phyloP scores from a whole-genome alignment of 805 yeast species.

The Pichia deserticola region DNA sequence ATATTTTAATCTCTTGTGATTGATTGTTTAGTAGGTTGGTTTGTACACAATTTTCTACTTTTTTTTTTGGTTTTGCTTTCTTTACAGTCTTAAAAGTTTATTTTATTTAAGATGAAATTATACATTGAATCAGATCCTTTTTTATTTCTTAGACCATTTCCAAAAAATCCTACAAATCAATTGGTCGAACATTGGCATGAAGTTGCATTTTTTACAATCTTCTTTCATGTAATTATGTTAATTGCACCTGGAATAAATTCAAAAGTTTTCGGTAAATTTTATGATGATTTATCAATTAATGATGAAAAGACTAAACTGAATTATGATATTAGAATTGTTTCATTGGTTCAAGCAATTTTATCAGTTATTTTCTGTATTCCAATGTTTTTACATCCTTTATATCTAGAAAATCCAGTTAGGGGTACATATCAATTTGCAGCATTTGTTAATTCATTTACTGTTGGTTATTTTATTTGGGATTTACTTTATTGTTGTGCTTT shows the following conservation, averaged over 20 bases:
- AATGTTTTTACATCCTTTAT: constrained; percentile 49
- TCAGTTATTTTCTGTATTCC: constrained; percentile 58
- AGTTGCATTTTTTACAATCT: constrained; percentile 46
- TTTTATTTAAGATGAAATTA: constrained; percentile 11
- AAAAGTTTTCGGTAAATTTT: constrained; percentile 43
- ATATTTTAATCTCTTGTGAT: too few species aligned
- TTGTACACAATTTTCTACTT: too few species aligned
- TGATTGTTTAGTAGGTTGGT: too few species aligned
- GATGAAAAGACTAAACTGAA: constrained; percentile 47
- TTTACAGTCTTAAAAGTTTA: too few species aligned
- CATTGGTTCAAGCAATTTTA: constrained; percentile 73
- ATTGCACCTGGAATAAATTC: constrained; percentile 47
- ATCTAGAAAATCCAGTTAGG: constrained; percentile 44
- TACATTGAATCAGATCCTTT: constrained; percentile 35
- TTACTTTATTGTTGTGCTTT: constrained; percentile 52
- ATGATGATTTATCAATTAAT: constrained; percentile 30
- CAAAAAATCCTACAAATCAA: constrained; percentile 35
- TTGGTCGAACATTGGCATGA: constrained; percentile 69
- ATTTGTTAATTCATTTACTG: constrained; percentile 60
- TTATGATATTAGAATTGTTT: constrained; percentile 86
- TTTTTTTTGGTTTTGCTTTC: too few species aligned
- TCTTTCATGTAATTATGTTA: constrained; percentile 51
- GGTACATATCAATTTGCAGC: constrained; percentile 74
- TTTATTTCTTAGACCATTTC: constrained; percentile 38
- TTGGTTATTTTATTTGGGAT: constrained; percentile 94